Evolutionary conservation across 225 moss, liverwort and hornwort genomes (phyloP).

Genomic region (Anthoceros angustus): DNA sequence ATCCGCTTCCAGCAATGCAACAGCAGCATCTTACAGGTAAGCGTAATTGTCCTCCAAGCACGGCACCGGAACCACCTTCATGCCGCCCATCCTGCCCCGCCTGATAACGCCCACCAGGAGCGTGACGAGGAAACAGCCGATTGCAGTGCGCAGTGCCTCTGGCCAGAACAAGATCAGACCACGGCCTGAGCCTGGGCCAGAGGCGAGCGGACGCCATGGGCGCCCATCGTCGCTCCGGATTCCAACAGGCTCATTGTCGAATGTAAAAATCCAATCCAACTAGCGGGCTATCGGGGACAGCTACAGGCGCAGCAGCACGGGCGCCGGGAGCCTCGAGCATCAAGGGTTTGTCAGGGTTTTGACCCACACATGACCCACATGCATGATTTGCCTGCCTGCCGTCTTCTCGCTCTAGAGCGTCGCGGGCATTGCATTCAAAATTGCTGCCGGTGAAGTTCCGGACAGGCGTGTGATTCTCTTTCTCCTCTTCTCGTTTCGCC

Average conservation of each 20-base stretch:
- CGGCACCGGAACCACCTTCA: constrained; percentile 31
- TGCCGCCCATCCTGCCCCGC: constrained; percentile 8
- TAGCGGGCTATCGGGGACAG: no score
- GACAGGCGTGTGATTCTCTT: no score
- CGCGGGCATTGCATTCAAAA: constrained; percentile 1
- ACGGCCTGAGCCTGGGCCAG: not conserved
- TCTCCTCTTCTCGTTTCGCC: no score
- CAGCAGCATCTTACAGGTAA: constrained; percentile 20
- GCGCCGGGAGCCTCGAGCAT: not conserved
- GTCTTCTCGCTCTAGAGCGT: not conserved
- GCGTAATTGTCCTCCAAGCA: constrained; percentile 46
- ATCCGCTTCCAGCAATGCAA: no score
- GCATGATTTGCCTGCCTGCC: not conserved
- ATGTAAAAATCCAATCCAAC: no score
- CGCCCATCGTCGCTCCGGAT: no score
- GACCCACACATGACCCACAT: not conserved
- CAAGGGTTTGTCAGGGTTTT: not conserved
- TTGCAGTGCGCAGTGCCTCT: not conserved
- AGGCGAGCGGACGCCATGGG: no score
- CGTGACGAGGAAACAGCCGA: not conserved
- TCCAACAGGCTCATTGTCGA: no score
- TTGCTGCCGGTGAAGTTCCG: not conserved
- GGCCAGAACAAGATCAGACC: not conserved
- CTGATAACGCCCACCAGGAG: not conserved
- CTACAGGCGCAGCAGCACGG: no score